Conservation (phyloP, 768 basidiomycete species). For the Tephrocybe sp. region DNA sequence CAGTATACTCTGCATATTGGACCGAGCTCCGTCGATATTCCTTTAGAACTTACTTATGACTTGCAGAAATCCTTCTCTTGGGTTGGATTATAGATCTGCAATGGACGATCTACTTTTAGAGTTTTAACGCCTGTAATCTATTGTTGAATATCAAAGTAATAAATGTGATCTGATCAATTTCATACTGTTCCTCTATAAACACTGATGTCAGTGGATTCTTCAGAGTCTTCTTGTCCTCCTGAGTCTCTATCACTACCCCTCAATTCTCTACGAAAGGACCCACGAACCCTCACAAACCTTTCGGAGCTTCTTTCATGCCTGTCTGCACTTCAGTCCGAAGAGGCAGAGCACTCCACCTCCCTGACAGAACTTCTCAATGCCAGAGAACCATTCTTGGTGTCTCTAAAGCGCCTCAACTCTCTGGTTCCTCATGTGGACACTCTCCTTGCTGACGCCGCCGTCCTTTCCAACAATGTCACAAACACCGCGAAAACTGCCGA, state of each 20-base stretch:
- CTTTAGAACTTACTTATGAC: constrained; percentile 23
- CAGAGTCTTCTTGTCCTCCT: not conserved
- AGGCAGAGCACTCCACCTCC: constrained; percentile 71
- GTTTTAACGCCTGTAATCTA: no score
- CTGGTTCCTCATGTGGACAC: constrained; percentile 64
- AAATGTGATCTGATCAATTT: not conserved
- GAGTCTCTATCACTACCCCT: not conserved
- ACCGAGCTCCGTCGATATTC: constrained; percentile 31
- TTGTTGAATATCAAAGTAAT: no score
- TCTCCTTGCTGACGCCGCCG: constrained; percentile 55
- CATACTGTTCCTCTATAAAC: constrained; percentile 1
- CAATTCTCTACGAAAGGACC: constrained; percentile 24
- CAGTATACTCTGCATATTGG: constrained; percentile 51
- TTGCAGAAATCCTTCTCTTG: constrained; percentile 25
- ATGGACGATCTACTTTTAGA: no score
- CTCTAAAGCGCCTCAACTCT: constrained; percentile 60
- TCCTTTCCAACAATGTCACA: constrained; percentile 59
- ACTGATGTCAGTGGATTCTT: constrained; percentile 7
- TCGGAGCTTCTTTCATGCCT: constrained; percentile 75
- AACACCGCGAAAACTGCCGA: constrained; percentile 80
- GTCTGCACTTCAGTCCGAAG: constrained; percentile 73
- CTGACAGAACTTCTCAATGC: constrained; percentile 71
- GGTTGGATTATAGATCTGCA: constrained; percentile 33
- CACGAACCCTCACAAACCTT: constrained; percentile 54
- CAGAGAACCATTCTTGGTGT: constrained; percentile 60